Evolutionary conservation across 225 moss, liverwort and hornwort genomes (phyloP).

Genomic region (Polytrichum formosum): DNA sequence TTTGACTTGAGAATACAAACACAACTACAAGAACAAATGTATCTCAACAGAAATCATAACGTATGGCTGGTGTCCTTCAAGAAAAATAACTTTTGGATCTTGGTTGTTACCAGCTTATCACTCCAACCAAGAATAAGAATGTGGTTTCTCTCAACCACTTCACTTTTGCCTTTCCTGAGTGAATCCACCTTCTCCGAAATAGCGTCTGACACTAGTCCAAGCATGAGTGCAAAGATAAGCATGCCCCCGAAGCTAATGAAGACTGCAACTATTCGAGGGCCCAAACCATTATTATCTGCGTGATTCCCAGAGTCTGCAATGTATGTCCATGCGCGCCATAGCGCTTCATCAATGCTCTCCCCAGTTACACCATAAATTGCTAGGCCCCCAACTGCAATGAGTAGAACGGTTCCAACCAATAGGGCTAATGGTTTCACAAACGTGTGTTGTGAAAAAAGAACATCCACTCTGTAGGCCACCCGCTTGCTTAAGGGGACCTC

Average conservation of each 20-base stretch:
- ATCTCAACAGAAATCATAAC: too few relatives aligned
- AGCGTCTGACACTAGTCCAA: conserved; percentile 60
- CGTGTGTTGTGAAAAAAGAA: conserved; percentile 47
- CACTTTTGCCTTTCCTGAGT: conserved; percentile 55
- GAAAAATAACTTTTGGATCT: too few relatives aligned
- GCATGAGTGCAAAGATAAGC: conserved; percentile 65
- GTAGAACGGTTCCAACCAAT: conserved; percentile 41
- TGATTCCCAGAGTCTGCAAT: conserved; percentile 58
- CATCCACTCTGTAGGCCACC: conserved; percentile 50
- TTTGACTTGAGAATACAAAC: too few relatives aligned
- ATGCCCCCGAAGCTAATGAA: conserved; percentile 56
- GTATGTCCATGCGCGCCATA: conserved; percentile 63
- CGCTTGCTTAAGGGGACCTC: conserved; percentile 50
- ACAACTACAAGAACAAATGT: too few relatives aligned
- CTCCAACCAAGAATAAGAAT: conserved; percentile 59
- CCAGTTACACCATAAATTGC: conserved; percentile 48
- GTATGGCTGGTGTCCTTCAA: too few relatives aligned
- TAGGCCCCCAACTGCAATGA: conserved; percentile 52
- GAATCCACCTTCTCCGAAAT: conserved; percentile 62
- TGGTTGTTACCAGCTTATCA: conserved; percentile 44
- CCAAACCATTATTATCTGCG: conserved; percentile 49
- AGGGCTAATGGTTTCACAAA: conserved; percentile 52
- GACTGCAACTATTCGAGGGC: conserved; percentile 46
- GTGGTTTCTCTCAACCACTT: conserved; percentile 57
- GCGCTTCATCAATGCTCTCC: conserved; percentile 39